Conservation (phyloP, 148 eudicot genomes). For the Diospyros kaki region DNA sequence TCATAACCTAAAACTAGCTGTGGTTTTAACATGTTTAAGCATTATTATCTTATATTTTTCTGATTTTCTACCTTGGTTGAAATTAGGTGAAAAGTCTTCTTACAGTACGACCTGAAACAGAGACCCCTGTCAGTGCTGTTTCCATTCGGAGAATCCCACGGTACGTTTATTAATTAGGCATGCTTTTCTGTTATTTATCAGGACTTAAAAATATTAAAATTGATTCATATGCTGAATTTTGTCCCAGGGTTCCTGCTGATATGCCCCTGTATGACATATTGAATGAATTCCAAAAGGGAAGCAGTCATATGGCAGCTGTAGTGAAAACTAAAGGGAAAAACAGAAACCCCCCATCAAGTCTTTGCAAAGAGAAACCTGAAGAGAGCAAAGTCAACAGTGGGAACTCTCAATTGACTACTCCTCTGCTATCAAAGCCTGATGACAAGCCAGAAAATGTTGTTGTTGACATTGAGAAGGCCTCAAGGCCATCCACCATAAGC, state of each 20-base stretch:
- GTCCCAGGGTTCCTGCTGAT: slow-evolving; percentile 79
- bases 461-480: slow-evolving; percentile 63
- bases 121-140: slow-evolving; percentile 96
- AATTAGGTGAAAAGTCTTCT: slow-evolving; percentile 89
- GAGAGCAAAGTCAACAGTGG: slow-evolving; percentile 22
- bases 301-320: slow-evolving; percentile 95
- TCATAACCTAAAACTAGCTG: neutral
- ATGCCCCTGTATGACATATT: slow-evolving; percentile 94
- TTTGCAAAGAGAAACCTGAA: slow-evolving; percentile 33
- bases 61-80: slow-evolving; percentile 15
- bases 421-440: slow-evolving; percentile 48
- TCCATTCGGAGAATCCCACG: slow-evolving; percentile 92
- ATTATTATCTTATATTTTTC: neutral
- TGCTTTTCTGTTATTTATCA: neutral
- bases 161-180: slow-evolving; percentile 25
- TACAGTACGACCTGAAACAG: slow-evolving; percentile 94
- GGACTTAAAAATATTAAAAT: neutral
- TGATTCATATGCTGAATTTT: neutral
- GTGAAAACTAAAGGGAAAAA: slow-evolving; percentile 60
- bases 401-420: slow-evolving; percentile 45
- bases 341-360: slow-evolving; percentile 28
- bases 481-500: slow-evolving; percentile 25
- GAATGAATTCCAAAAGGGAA: slow-evolving; percentile 89
- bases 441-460: slow-evolving; percentile 45
- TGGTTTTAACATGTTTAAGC: neutral